A percentile compares a stretch with the other conserved stretches of the same genome.
Evolutionary conservation across 78 protist genomes (phyloP).

Genomic region (Dictyostelium capitatum): DNA sequence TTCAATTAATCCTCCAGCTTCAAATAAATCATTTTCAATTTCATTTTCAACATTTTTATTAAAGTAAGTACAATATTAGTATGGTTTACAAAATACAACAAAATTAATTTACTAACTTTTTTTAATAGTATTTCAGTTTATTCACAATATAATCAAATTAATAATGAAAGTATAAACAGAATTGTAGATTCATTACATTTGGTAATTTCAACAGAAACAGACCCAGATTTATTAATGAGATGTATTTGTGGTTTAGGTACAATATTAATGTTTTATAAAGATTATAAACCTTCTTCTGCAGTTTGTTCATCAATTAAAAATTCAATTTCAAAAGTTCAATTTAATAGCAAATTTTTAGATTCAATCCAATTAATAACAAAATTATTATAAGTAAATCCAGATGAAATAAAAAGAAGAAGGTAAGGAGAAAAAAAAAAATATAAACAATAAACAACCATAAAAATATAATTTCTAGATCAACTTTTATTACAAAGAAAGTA

Average conservation of each 20-base stretch:
- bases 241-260: slow-evolving; percentile 46
- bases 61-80: no score
- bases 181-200: neutral
- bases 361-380: neutral
- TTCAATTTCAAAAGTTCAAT: neutral
- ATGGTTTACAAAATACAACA: no score
- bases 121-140: slow-evolving; percentile 47
- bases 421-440: no score
- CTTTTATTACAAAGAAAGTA: no score
- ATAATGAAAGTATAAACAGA: neutral
- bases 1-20: neutral
- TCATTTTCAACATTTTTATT: slow-evolving; percentile 59
- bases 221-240: slow-evolving; percentile 24
- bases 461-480: no score
- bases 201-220: neutral
- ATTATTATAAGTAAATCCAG: neutral
- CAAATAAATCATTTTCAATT: slow-evolving; percentile 17
- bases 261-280: slow-evolving; percentile 25
- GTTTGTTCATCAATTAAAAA: neutral
- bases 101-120: no score
- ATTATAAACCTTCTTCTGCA: neutral
- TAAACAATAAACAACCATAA: no score
- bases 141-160: neutral
- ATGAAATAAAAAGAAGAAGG: no score
- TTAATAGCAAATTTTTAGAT: neutral